Percentiles rank a stretch among this genome's conserved stretches.
These are phyloP conservation scores for Haplosporangium gracile DNA, from an alignment of 192 early-diverging fungal genomes.

Conservation along the genomic window DNA sequence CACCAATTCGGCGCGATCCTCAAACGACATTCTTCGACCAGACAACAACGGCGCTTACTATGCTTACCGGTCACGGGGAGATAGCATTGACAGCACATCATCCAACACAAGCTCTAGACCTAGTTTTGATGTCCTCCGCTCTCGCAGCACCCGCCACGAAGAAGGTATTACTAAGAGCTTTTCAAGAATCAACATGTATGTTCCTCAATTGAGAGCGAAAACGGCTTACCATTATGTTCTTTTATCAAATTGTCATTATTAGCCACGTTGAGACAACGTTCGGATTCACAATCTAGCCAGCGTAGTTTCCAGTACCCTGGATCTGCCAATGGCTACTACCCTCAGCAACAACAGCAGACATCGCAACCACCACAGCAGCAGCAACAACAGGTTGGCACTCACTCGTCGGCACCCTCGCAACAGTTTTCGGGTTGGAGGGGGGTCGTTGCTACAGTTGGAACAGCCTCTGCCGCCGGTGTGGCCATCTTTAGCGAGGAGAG, in stretches of 20 bases:
- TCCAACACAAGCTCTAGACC: conserved; percentile 40
- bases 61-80: conserved; percentile 46
- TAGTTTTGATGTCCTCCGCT: conserved; percentile 51
- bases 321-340: conserved; percentile 37
- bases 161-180: conserved; percentile 18
- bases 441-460: conserved; percentile 73
- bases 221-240: not conserved
- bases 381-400: conserved; percentile 15
- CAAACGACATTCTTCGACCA: conserved; percentile 33
- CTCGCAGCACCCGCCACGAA: conserved; percentile 38
- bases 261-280: conserved; percentile 41
- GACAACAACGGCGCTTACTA: conserved; percentile 32
- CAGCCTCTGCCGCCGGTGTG: conserved; percentile 76
- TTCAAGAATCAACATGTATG: not conserved
- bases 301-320: conserved; percentile 29
- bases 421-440: conserved; percentile 70
- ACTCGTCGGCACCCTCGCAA: conserved; percentile 26
- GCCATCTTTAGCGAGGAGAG: conserved; percentile 91
- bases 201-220: not conserved
- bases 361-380: conserved; percentile 19
- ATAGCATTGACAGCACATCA: conserved; percentile 49
- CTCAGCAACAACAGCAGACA: conserved; percentile 42
- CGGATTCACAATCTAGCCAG: conserved; percentile 51
- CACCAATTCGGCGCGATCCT: conserved; percentile 46
- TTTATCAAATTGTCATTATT: not conserved